Evolutionary conservation across 306 rosid genomes (phyloP), one percentile per base, ranked within the genome.

Genomic region (Dalbergia cochinchinensis): DNA sequence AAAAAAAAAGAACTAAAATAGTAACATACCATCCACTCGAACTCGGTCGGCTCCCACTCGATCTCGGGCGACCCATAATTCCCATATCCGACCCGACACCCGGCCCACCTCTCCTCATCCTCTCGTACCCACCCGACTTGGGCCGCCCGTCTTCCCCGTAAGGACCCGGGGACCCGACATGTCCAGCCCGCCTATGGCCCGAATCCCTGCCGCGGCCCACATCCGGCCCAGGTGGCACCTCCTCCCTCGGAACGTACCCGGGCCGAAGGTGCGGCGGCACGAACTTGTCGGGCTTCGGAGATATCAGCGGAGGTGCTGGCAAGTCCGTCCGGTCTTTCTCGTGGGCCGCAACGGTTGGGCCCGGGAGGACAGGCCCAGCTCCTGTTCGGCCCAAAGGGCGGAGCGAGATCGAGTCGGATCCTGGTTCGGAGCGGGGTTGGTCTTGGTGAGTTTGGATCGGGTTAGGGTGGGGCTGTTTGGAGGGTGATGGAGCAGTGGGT

Each of bases 261-360:
- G 94, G 96, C n/a, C 97, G 85, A 7, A 91, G 97, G 76, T 93
- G 96, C 7, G 97, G 97, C 10, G 96, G 97, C 61, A 93, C 92
- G 51, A 93, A 93, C 78, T 93, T 93, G 14, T 81, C 65, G 4
- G 89, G 68, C 61, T 87, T 92, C 22, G 77, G 73, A 44, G 89
- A 73, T 9, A 57, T 26, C 58, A 71, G 82, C 50, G 59, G 69
- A 65, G 76, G 69, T 3, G 41, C 41, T 37, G 78, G 59, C 71
- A 58, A 26, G 12, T 85, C 85, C 87, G 60, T 83, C 87, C 83
- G 85, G 0, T 85, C 87, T 80, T 64, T 83, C 18, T 80, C 93
- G 34, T 9, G 44, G 66, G 63, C 73, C 50, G 53, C 19, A 73
- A 76, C 61, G 15, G 87, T 54, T 6, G 77, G 19, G 88, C 2